Conservation (phyloP, 352 stramenopile genomes). For the Pythium plurisporium region DNA sequence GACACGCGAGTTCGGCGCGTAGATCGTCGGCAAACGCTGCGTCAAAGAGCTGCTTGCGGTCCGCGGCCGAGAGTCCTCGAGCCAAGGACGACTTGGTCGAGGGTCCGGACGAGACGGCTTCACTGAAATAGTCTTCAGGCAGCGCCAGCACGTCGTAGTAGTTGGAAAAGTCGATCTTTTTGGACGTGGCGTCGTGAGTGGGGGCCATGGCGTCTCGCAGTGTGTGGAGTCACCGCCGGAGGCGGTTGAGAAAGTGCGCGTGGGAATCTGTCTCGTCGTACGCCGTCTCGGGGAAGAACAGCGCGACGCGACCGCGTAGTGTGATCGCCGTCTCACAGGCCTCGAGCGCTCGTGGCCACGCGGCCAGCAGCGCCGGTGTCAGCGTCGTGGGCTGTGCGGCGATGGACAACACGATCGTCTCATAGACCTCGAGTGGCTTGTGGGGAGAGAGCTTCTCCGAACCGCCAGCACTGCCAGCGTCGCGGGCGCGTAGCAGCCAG, state of each 20-base stretch:
- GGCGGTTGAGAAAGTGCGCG: too few relatives aligned
- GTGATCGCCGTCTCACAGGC: conserved; percentile 10
- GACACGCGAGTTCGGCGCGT: conserved; percentile 18
- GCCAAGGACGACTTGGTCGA: too few relatives aligned
- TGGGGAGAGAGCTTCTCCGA: not conserved
- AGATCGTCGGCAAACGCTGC: conserved; percentile 27
- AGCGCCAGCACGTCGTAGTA: conserved; percentile 1
- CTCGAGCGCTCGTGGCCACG: not conserved
- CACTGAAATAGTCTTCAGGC: conserved; percentile 1
- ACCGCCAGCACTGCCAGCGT: not conserved
- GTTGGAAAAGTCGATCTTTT: conserved; percentile 2
- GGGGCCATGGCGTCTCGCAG: too few relatives aligned
- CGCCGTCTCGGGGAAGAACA: too few relatives aligned
- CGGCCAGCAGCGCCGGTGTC: conserved; percentile 1
- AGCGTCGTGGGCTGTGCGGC: not conserved
- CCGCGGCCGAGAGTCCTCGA: too few relatives aligned
- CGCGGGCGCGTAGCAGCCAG: not conserved
- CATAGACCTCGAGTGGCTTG: conserved; percentile 4
- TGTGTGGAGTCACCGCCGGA: too few relatives aligned
- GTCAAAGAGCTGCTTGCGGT: conserved; percentile 15
- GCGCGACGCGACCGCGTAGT: conserved; percentile 1
- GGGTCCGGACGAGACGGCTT: not conserved
- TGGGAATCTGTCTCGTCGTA: too few relatives aligned
- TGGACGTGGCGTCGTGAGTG: too few relatives aligned
- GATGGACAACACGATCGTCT: not conserved